These are phyloP conservation scores for Zygosaccharomyces pseudorouxii DNA, from an alignment of 805 yeast genomes.

Conservation along the genomic window DNA sequence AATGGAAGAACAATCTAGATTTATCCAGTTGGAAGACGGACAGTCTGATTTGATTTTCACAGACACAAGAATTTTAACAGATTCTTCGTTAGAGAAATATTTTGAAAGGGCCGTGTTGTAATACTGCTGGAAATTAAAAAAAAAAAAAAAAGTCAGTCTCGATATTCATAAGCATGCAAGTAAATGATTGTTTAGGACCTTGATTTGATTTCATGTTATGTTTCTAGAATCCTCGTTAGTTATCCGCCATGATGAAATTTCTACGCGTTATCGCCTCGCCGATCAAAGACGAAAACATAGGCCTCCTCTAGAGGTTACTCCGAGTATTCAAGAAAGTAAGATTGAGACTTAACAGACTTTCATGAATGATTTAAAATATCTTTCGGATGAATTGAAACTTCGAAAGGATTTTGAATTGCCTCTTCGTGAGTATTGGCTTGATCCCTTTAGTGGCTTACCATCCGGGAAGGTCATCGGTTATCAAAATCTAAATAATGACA, in stretches of 20 bases:
- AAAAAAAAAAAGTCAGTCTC: background rate
- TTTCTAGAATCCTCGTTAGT: too few species aligned
- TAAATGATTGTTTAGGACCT: too few species aligned
- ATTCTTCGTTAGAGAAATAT: background rate
- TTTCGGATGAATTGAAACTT: constrained; percentile 2
- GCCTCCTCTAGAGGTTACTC: background rate
- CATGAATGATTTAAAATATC: background rate
- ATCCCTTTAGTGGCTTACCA: background rate
- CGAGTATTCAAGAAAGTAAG: background rate
- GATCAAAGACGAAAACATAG: background rate
- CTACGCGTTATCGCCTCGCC: background rate
- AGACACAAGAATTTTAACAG: background rate
- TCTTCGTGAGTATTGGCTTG: background rate
- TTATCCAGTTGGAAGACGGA: constrained; percentile 3
- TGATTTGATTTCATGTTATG: too few species aligned
- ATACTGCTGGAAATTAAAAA: background rate
- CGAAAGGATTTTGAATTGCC: background rate
- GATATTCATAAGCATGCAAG: background rate
- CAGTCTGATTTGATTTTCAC: background rate
- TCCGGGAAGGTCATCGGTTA: constrained; percentile 6
- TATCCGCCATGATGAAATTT: background rate
- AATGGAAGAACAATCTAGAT: constrained; percentile 6
- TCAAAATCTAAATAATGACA: background rate
- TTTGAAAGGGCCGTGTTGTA: background rate
- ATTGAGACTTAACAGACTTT: background rate